phyloP scores from a whole-genome alignment of 768 basidiomycete species.

The Roridomyces roridus region DNA sequence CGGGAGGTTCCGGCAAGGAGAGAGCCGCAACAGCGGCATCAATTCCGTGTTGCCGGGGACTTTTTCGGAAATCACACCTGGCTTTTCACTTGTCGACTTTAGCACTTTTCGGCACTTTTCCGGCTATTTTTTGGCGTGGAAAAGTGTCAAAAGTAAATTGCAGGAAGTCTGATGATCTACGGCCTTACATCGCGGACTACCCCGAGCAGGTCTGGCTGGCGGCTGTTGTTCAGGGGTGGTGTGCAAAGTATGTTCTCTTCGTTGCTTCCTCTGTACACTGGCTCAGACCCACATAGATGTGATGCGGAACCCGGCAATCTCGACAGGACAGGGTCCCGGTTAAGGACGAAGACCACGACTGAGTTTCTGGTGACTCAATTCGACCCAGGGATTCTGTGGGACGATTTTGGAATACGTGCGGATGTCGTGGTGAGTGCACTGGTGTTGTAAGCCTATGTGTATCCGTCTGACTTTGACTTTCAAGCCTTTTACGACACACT shows the following conservation, averaged over 20 bases:
- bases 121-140: too few species aligned
- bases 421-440: slow-evolving; percentile 25
- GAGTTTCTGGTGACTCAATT: slow-evolving; percentile 8
- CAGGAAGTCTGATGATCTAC: slow-evolving; percentile 35
- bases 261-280: background rate
- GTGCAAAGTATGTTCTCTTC: slow-evolving; percentile 21
- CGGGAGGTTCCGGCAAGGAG: too few species aligned
- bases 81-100: too few species aligned
- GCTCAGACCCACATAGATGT: background rate
- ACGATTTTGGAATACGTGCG: slow-evolving; percentile 21
- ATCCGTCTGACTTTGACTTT: background rate
- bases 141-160: too few species aligned
- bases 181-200: slow-evolving; percentile 37
- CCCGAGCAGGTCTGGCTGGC: slow-evolving; percentile 34
- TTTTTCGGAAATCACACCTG: too few species aligned
- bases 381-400: slow-evolving; percentile 21
- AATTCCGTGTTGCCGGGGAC: too few species aligned
- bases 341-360: background rate
- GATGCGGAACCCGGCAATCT: background rate
- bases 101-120: too few species aligned
- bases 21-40: too few species aligned
- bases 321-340: background rate
- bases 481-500: slow-evolving; percentile 28
- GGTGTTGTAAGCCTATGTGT: background rate
- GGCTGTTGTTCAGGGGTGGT: slow-evolving; percentile 34